Evolutionary conservation across 2,329 filamentous ascomycete genomes (phyloP).

Genomic region (Aspergillus unguis): DNA sequence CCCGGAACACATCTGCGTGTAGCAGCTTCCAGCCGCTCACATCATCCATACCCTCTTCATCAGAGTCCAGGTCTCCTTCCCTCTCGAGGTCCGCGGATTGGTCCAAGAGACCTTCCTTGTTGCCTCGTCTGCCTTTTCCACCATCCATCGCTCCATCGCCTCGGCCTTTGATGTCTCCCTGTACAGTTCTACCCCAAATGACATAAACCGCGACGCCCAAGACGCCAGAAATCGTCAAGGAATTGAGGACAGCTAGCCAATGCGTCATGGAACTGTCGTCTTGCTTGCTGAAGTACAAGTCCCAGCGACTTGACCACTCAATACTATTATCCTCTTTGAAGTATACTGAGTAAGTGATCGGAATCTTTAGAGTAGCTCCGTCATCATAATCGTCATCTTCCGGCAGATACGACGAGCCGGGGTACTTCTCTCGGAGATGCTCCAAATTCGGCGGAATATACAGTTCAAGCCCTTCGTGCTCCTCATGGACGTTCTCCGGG

Average conservation of each 20-base stretch:
- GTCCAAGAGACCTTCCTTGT: conserved; percentile 57
- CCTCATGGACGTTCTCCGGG: conserved; percentile 62
- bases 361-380: conserved; percentile 65
- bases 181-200: conserved; percentile 74
- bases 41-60: conserved; percentile 73
- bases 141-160: conserved; percentile 65
- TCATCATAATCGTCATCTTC: conserved; percentile 60
- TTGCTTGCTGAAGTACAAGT: conserved; percentile 85
- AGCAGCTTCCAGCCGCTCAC: conserved; percentile 84
- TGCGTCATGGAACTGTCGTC: conserved; percentile 78
- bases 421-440: conserved; percentile 52
- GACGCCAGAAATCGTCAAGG: conserved; percentile 74
- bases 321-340: conserved; percentile 77
- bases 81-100: conserved; percentile 52
- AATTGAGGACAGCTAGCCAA: conserved; percentile 86
- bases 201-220: conserved; percentile 76
- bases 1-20: conserved; percentile 82
- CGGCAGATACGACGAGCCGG: conserved; percentile 59
- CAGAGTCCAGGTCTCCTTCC: conserved; percentile 58
- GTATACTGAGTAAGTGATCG: conserved; percentile 87
- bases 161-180: conserved; percentile 72
- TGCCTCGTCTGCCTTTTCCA: conserved; percentile 54
- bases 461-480: conserved; percentile 65
- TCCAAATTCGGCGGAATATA: conserved; percentile 63
- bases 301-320: conserved; percentile 83